These are phyloP conservation scores for Colletotrichum cereale DNA, from an alignment of 2,329 filamentous ascomycete species.

Conservation along the genomic window DNA sequence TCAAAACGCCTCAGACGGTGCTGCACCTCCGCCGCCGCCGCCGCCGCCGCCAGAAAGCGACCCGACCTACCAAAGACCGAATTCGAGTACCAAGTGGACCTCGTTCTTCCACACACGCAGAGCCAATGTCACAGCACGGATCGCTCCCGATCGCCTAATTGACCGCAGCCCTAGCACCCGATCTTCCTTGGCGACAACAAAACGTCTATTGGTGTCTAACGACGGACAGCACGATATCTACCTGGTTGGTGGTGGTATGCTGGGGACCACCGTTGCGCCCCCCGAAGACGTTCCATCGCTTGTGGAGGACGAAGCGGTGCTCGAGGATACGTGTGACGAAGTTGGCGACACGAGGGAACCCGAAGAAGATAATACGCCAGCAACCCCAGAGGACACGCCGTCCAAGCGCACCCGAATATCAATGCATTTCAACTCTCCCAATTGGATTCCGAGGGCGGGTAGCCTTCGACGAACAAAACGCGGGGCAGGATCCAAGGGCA, in stretches of 20 bases:
- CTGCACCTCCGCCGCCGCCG: neutral
- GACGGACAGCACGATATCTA: conserved; percentile 47
- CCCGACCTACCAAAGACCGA: conserved; percentile 15
- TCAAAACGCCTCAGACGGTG: neutral
- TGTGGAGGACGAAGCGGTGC: neutral
- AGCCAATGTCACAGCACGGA: conserved; percentile 46
- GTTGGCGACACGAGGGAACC: conserved; percentile 5
- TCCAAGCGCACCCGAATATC: conserved; percentile 64
- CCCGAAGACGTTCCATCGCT: conserved; percentile 20
- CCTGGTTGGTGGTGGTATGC: conserved; percentile 36
- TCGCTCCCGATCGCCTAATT: conserved; percentile 44
- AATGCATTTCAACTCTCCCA: conserved; percentile 69
- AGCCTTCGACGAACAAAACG: conserved; percentile 70
- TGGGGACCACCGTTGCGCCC: conserved; percentile 23
- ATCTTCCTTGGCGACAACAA: conserved; percentile 41
- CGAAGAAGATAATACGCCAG: conserved; percentile 29
- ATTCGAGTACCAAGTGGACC: conserved; percentile 57
- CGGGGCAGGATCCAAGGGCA: conserved; percentile 55
- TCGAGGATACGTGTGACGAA: conserved; percentile 22
- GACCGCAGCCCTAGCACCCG: conserved; percentile 46
- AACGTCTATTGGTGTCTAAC: conserved; percentile 46
- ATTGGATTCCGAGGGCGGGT: conserved; percentile 68
- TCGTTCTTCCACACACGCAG: conserved; percentile 68
- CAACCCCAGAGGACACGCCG: conserved; percentile 54
- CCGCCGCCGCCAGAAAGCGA: conserved; percentile 1